Conservation (phyloP, 352 stramenopile genomes). For the Pythium phragmitis region DNA sequence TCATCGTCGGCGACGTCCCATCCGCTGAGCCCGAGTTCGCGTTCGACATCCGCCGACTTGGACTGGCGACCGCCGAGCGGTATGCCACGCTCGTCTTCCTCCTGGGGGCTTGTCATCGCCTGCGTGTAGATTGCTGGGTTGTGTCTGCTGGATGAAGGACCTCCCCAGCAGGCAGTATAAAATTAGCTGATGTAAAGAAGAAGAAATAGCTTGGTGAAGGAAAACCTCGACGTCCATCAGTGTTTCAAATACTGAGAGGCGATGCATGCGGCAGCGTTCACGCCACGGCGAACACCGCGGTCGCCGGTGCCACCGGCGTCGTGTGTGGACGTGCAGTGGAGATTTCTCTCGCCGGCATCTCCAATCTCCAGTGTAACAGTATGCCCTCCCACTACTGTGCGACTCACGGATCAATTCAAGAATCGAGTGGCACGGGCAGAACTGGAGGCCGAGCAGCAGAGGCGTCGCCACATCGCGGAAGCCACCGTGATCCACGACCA, state of each 20-base stretch:
- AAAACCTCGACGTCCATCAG: too few species aligned
- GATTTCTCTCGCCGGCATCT: constrained; percentile 37
- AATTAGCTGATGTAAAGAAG: too few species aligned
- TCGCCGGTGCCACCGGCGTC: not conserved
- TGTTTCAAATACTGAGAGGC: too few species aligned
- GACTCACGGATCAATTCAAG: constrained; percentile 15
- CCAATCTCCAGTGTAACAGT: not conserved
- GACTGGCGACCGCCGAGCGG: not conserved
- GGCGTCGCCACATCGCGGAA: constrained; percentile 16
- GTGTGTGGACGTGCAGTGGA: constrained; percentile 46
- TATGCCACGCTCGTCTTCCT: not conserved
- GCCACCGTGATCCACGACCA: constrained; percentile 16
- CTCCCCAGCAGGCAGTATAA: not conserved
- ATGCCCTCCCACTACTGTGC: not conserved
- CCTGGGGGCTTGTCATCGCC: not conserved
- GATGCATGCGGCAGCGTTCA: constrained; percentile 17
- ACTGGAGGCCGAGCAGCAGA: constrained; percentile 26
- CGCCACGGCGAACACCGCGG: constrained; percentile 2
- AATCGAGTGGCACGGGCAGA: constrained; percentile 19
- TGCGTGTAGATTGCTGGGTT: too few species aligned
- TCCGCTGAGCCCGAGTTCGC: not conserved
- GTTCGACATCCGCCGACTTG: constrained; percentile 16
- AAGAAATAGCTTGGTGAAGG: too few species aligned
- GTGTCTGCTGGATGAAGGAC: not conserved
- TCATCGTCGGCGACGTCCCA: constrained; percentile 7